phyloP scores from a whole-genome alignment of 176 grass and related monocot species.

The Otatea glauca region DNA sequence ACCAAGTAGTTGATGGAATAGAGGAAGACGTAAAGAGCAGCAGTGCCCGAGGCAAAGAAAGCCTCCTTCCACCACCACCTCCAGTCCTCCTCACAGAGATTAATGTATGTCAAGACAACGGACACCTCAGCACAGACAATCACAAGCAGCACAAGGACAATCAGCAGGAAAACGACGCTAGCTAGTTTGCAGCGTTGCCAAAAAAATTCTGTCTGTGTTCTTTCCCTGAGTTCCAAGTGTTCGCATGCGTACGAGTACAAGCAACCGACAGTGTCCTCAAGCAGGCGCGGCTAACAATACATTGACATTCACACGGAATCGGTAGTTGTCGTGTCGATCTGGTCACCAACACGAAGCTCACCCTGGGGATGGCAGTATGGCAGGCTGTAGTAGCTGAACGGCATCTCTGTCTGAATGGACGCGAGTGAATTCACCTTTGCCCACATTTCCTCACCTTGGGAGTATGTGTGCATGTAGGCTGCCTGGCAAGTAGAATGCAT shows the following conservation, averaged over 20 bases:
- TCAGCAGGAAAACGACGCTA: too few relatives aligned
- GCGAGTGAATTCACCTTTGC: slow-evolving; percentile 90
- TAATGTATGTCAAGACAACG: slow-evolving; percentile 79
- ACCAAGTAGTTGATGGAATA: slow-evolving; percentile 95
- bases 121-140: slow-evolving; percentile 76
- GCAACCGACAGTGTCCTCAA: too few relatives aligned
- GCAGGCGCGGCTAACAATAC: too few relatives aligned
- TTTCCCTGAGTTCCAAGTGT: too few relatives aligned
- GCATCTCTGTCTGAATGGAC: slow-evolving; percentile 85
- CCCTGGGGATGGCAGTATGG: too few relatives aligned
- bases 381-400: slow-evolving; percentile 84
- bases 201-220: too few relatives aligned
- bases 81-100: slow-evolving; percentile 83
- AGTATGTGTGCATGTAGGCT: slow-evolving; percentile 90
- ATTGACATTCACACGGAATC: slow-evolving; percentile 70
- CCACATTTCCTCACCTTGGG: slow-evolving; percentile 53
- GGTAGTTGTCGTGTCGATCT: slow-evolving; percentile 84
- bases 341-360: slow-evolving; percentile 90
- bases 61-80: slow-evolving; percentile 80
- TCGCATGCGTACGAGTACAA: too few relatives aligned
- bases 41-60: slow-evolving; percentile 79
- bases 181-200: too few relatives aligned
- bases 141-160: slow-evolving; percentile 71
- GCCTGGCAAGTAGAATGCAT: slow-evolving; percentile 84
- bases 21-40: slow-evolving; percentile 81